phyloP scores from a whole-genome alignment of 2,329 filamentous ascomycete genomes.

The Microcyclosporella mali region DNA sequence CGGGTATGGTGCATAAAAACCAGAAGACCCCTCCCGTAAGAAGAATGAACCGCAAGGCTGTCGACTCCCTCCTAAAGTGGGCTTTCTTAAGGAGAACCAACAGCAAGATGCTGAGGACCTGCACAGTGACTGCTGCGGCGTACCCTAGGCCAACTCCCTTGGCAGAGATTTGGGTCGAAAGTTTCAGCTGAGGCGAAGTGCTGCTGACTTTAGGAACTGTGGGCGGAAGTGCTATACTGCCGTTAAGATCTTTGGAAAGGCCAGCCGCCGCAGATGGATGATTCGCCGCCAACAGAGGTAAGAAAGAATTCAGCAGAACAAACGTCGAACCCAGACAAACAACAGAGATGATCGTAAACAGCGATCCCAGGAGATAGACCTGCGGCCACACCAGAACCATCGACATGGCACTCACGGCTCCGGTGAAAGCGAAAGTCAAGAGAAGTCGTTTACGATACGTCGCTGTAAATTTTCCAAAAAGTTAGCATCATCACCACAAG shows the following conservation, averaged over 20 bases:
- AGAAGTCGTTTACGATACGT: slow-evolving; percentile 77
- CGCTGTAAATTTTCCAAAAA: slow-evolving; percentile 31
- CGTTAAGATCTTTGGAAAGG: neutral
- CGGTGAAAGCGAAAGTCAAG: slow-evolving; percentile 70
- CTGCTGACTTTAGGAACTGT: slow-evolving; percentile 3
- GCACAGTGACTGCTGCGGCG: slow-evolving; percentile 71
- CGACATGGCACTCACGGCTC: slow-evolving; percentile 69
- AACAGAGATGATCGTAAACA: slow-evolving; percentile 80
- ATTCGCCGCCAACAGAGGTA: slow-evolving; percentile 78
- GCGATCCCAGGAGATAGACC: slow-evolving; percentile 70
- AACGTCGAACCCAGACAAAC: slow-evolving; percentile 92
- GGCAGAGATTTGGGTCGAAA: slow-evolving; percentile 81
- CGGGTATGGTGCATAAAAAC: slow-evolving; percentile 78
- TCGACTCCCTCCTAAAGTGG: slow-evolving; percentile 64
- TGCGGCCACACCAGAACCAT: slow-evolving; percentile 70
- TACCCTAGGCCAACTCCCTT: slow-evolving; percentile 89
- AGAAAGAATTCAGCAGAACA: slow-evolving; percentile 87
- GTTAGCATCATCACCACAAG: neutral
- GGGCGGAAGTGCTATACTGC: neutral
- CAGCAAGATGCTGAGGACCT: slow-evolving; percentile 69
- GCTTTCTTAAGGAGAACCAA: slow-evolving; percentile 50
- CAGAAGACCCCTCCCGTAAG: slow-evolving; percentile 83
- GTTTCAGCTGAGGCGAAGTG: slow-evolving; percentile 59
- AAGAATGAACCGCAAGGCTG: slow-evolving; percentile 74
- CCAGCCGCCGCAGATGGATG: slow-evolving; percentile 50